Percentiles rank a stretch among this genome's conserved stretches.
Conservation (phyloP, 345 rosid genomes). For the Balakata baccata region DNA sequence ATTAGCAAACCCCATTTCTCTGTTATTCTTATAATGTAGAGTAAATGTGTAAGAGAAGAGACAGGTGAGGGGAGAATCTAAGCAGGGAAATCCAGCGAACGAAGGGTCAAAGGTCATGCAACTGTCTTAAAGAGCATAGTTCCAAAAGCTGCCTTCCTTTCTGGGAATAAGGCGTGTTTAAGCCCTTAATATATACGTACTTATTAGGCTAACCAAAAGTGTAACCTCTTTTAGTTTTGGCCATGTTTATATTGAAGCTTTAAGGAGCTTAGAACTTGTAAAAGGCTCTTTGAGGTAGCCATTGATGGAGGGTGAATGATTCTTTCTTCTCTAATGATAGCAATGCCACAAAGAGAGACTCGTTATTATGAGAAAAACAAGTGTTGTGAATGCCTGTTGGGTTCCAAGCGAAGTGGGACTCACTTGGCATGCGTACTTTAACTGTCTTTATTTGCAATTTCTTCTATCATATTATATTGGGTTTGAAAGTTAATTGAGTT, state of each 20-base stretch:
- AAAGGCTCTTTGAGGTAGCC: not conserved
- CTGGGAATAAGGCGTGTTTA: constrained; percentile 29
- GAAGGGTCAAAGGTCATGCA: constrained; percentile 21
- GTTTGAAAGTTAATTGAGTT: no score
- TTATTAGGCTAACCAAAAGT: constrained; percentile 23
- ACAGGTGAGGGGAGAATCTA: constrained; percentile 29
- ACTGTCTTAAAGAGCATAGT: constrained; percentile 16
- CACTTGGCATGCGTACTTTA: no score
- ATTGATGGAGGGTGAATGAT: not conserved
- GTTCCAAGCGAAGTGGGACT: not conserved
- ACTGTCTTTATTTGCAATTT: no score
- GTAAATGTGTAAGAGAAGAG: constrained; percentile 19
- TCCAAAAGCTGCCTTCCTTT: constrained; percentile 26
- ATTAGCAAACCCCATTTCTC: constrained; percentile 26
- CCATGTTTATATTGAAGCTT: not conserved
- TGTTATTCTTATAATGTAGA: not conserved
- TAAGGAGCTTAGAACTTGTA: not conserved
- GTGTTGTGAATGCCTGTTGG: constrained; percentile 9
- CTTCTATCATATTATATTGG: no score
- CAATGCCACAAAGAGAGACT: not conserved
- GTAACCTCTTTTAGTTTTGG: constrained; percentile 5
- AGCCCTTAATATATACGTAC: constrained; percentile 10
- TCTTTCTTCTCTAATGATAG: not conserved
- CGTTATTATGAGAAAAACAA: not conserved
- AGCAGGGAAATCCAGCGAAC: constrained; percentile 10